These are phyloP conservation scores for Epichloe hybrida DNA, from an alignment of 2,329 filamentous ascomycete genomes.

Conservation along the genomic window DNA sequence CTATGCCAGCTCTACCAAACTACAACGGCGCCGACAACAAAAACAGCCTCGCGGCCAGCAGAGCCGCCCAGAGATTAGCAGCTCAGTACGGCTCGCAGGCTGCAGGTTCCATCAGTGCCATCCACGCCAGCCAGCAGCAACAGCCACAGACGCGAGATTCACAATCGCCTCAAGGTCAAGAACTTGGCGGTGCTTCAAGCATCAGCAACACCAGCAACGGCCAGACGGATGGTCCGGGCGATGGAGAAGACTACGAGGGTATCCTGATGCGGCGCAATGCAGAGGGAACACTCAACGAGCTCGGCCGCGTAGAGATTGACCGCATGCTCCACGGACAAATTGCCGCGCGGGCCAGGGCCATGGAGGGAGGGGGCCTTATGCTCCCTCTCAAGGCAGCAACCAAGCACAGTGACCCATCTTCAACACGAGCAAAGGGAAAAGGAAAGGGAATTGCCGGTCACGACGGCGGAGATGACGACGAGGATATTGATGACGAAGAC, in stretches of 20 bases:
- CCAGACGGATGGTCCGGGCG: slow-evolving; percentile 61
- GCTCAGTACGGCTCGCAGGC: slow-evolving; percentile 49
- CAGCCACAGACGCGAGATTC: slow-evolving; percentile 16
- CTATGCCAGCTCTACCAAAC: slow-evolving; percentile 19
- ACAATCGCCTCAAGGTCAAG: slow-evolving; percentile 15
- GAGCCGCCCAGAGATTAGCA: slow-evolving; percentile 43
- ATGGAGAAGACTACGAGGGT: slow-evolving; percentile 41
- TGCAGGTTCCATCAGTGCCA: slow-evolving; percentile 52
- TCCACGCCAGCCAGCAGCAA: slow-evolving; percentile 31
- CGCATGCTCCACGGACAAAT: slow-evolving; percentile 55
- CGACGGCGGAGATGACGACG: slow-evolving; percentile 51
- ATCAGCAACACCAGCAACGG: slow-evolving; percentile 27
- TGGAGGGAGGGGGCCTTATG: slow-evolving; percentile 68
- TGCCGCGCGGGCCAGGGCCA: slow-evolving; percentile 47
- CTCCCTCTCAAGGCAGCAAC: slow-evolving; percentile 49
- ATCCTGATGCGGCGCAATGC: slow-evolving; percentile 45
- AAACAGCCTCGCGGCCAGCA: slow-evolving; percentile 33
- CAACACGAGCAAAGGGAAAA: slow-evolving; percentile 10
- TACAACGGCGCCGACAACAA: slow-evolving; percentile 21
- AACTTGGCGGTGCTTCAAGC: slow-evolving; percentile 6
- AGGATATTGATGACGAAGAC: slow-evolving; percentile 65
- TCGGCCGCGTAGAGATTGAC: slow-evolving; percentile 52
- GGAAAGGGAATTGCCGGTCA: slow-evolving; percentile 31
- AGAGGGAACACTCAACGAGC: slow-evolving; percentile 39
- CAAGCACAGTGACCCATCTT: slow-evolving; percentile 14